These are phyloP conservation scores for Lodderomyces metapsilosis DNA, from an alignment of 1,139 yeast species.

Conservation along the genomic window DNA sequence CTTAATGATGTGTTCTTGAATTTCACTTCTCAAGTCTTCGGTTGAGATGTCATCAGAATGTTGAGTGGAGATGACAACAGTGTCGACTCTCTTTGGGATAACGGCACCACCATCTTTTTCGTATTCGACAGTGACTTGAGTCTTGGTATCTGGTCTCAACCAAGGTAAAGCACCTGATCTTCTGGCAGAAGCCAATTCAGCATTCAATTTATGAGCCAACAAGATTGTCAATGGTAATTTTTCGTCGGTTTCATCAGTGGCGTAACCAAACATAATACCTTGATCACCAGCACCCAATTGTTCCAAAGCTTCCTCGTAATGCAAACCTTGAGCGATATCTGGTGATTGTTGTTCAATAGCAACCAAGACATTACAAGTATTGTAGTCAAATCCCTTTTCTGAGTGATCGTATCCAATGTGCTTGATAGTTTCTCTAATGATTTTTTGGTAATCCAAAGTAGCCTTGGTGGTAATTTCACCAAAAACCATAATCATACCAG, in stretches of 20 bases:
- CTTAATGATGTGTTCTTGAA: conserved; percentile 76
- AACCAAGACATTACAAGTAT: conserved; percentile 97
- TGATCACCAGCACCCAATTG: conserved; percentile 99
- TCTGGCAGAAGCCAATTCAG: conserved; percentile 96
- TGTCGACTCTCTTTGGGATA: conserved; percentile 93
- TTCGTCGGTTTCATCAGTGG: conserved; percentile 98
- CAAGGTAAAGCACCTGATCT: conserved; percentile 91
- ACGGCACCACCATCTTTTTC: conserved; percentile 93
- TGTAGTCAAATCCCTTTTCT: conserved; percentile 97
- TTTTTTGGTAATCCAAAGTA: conserved; percentile 90
- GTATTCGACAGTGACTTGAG: conserved; percentile 98
- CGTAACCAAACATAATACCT: conserved; percentile 99
- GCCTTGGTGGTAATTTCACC: conserved; percentile 99
- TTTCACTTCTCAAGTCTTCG: conserved; percentile 80
- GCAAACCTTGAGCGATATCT: conserved; percentile 99
- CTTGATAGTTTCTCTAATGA: conserved; percentile 96
- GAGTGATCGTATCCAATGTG: conserved; percentile 97
- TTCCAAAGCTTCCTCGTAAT: conserved; percentile 94
- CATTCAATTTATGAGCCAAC: conserved; percentile 93
- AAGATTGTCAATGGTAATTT: conserved; percentile 92
- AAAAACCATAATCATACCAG: conserved; percentile 98
- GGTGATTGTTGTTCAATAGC: conserved; percentile 99
- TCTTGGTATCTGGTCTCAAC: conserved; percentile 99
- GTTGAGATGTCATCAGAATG: conserved; percentile 95
- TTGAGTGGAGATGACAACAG: conserved; percentile 95